A percentile compares a stretch with the other conserved stretches of the same genome.
Conservation (phyloP, 192 early-diverging fungal species). For the Cetraspora pellucida region DNA sequence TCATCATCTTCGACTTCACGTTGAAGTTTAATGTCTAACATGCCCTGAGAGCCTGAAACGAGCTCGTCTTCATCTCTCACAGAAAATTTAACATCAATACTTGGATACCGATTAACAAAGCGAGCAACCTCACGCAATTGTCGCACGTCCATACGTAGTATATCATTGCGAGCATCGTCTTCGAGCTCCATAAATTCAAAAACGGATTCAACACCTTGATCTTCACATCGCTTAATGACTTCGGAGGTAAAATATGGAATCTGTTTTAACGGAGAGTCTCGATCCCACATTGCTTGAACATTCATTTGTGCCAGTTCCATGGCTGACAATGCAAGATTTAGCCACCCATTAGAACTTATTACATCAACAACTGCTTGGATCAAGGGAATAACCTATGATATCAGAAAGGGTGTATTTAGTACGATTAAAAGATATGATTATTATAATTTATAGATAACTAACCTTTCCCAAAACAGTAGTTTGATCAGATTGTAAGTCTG, state of each 20-base stretch:
- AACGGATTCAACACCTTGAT: slow-evolving; percentile 76
- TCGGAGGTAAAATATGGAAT: slow-evolving; percentile 81
- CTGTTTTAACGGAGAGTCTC: slow-evolving; percentile 88
- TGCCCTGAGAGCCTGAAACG: slow-evolving; percentile 64
- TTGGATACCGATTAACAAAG: slow-evolving; percentile 93
- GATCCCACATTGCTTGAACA: slow-evolving; percentile 97
- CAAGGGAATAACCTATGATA: slow-evolving; percentile 67
- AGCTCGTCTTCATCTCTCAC: slow-evolving; percentile 66
- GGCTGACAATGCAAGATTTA: slow-evolving; percentile 82
- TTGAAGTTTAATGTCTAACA: slow-evolving; percentile 72
- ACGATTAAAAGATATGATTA: slow-evolving; percentile 48
- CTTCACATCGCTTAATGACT: slow-evolving; percentile 72
- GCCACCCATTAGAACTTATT: slow-evolving; percentile 88
- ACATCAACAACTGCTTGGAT: slow-evolving; percentile 95
- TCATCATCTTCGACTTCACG: slow-evolving; percentile 79
- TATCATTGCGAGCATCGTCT: slow-evolving; percentile 73
- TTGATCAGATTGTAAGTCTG: slow-evolving; percentile 95
- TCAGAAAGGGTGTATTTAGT: background rate
- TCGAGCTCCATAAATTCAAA: slow-evolving; percentile 96
- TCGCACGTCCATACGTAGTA: slow-evolving; percentile 64
- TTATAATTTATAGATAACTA: slow-evolving; percentile 32
- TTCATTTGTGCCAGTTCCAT: slow-evolving; percentile 99
- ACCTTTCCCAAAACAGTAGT: slow-evolving; percentile 48
- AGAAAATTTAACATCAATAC: slow-evolving; percentile 79
- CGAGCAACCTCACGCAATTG: slow-evolving; percentile 79